Conservation (phyloP, 768 basidiomycete genomes). For the Termitomyces sp. region DNA sequence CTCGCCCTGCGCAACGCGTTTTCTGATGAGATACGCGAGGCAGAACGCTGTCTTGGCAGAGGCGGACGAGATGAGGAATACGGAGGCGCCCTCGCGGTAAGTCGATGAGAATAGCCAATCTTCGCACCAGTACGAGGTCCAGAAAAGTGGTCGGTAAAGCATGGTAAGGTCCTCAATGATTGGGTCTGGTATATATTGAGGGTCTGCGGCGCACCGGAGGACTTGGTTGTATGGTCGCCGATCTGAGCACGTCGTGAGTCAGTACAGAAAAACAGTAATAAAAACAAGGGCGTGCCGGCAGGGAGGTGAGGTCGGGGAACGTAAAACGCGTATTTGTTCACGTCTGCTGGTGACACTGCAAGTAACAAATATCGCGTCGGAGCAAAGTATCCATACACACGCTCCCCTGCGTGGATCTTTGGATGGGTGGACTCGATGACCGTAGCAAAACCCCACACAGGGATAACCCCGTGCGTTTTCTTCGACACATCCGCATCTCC, state of each 20-base stretch:
- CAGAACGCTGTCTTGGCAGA: conserved; percentile 72
- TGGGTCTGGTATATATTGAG: conserved; percentile 43
- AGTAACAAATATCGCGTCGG: conserved; percentile 53
- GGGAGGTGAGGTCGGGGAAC: conserved; percentile 60
- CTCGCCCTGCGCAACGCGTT: conserved; percentile 31
- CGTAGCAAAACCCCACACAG: conserved; percentile 71
- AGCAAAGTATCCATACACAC: conserved; percentile 60
- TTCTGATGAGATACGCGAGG: conserved; percentile 52
- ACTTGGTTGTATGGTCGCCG: conserved; percentile 67
- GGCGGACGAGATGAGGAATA: conserved; percentile 59
- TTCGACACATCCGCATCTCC: conserved; percentile 30
- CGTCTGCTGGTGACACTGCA: conserved; percentile 41
- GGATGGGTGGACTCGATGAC: conserved; percentile 43
- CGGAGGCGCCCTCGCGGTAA: conserved; percentile 42
- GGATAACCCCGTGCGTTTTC: conserved; percentile 54
- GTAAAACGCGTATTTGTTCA: conserved; percentile 50
- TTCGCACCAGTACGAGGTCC: conserved; percentile 74
- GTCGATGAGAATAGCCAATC: conserved; percentile 53
- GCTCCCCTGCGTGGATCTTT: conserved; percentile 46
- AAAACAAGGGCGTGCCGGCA: conserved; percentile 30
- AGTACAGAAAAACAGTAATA: background rate
- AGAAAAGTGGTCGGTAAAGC: conserved; percentile 69
- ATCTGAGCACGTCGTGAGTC: conserved; percentile 26
- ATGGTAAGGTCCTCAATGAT: conserved; percentile 56
- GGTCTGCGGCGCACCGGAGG: conserved; percentile 50